Evolutionary conservation across 106 monocot species (phyloP).

Genomic region (Iris macrosiphon): DNA sequence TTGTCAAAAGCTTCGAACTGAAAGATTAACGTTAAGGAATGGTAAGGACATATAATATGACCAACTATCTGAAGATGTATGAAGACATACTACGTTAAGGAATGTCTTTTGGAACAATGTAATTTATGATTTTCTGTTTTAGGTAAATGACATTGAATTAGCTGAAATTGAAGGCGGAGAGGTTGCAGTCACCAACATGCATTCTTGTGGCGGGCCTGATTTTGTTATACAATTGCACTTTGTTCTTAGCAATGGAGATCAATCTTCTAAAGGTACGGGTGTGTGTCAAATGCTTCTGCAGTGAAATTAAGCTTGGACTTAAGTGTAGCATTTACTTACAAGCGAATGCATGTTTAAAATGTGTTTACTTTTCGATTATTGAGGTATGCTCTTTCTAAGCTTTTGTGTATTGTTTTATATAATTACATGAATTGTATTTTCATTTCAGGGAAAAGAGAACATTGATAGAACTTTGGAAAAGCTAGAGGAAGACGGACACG

Average conservation of each 20-base stretch:
- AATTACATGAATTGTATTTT: not conserved
- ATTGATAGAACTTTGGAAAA: slow-evolving; percentile 33
- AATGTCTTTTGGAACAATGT: too few relatives aligned
- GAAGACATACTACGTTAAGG: too few relatives aligned
- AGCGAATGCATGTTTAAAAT: slow-evolving; percentile 31
- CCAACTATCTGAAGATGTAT: too few relatives aligned
- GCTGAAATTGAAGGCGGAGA: slow-evolving; percentile 33
- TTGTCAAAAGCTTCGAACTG: too few relatives aligned
- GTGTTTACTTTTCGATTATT: slow-evolving; percentile 30
- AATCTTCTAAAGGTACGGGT: slow-evolving; percentile 9
- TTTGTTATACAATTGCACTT: slow-evolving; percentile 18
- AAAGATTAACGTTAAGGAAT: too few relatives aligned
- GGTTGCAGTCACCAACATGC: slow-evolving; percentile 27
- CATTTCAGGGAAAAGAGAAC: slow-evolving; percentile 28
- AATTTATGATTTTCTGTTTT: too few relatives aligned
- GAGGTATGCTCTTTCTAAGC: too few relatives aligned
- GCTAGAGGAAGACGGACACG: slow-evolving; percentile 15
- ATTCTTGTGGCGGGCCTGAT: slow-evolving; percentile 35
- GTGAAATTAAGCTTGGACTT: not conserved
- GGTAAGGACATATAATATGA: too few relatives aligned
- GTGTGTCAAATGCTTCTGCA: not conserved
- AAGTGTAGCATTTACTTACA: not conserved
- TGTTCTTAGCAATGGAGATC: not conserved
- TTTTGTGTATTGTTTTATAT: too few relatives aligned
- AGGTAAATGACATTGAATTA: slow-evolving; percentile 32